Conservation (phyloP, 2,329 filamentous ascomycete genomes). For the Penicillium hesseltinei region DNA sequence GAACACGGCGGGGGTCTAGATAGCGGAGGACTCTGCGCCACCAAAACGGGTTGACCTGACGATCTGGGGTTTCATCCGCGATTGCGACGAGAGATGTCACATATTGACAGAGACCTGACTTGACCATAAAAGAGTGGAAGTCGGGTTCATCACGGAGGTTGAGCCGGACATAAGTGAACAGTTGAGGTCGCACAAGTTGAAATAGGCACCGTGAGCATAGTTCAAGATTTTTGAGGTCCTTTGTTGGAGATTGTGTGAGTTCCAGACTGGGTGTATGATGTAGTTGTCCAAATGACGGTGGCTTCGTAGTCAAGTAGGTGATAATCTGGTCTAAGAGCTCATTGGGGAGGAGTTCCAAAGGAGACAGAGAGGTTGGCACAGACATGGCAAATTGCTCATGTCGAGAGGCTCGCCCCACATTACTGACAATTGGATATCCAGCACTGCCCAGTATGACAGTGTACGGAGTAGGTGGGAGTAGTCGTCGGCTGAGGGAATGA, state of each 20-base stretch:
- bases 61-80: constrained; percentile 43
- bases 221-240: constrained; percentile 57
- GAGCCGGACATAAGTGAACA: constrained; percentile 57
- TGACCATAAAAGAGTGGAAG: constrained; percentile 42
- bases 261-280: constrained; percentile 50
- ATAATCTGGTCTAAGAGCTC: constrained; percentile 62
- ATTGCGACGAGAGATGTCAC: constrained; percentile 51
- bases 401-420: constrained; percentile 23
- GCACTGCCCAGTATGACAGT: not conserved
- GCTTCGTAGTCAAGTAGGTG: constrained; percentile 50
- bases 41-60: constrained; percentile 40
- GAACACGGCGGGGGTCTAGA: constrained; percentile 55
- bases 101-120: constrained; percentile 33
- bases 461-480: not conserved
- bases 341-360: constrained; percentile 51
- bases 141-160: constrained; percentile 34
- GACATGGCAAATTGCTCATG: constrained; percentile 30
- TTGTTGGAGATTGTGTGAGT: constrained; percentile 41
- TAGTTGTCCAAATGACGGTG: constrained; percentile 51
- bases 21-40: constrained; percentile 58
- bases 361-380: not conserved
- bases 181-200: constrained; percentile 49
- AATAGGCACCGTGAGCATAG: constrained; percentile 56
- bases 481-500: constrained; percentile 16
- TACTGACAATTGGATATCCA: not conserved